Base-by-base conservation (phyloP, 768 basidiomycete genomes). In the Cyclocybe cylindracea region DNA sequence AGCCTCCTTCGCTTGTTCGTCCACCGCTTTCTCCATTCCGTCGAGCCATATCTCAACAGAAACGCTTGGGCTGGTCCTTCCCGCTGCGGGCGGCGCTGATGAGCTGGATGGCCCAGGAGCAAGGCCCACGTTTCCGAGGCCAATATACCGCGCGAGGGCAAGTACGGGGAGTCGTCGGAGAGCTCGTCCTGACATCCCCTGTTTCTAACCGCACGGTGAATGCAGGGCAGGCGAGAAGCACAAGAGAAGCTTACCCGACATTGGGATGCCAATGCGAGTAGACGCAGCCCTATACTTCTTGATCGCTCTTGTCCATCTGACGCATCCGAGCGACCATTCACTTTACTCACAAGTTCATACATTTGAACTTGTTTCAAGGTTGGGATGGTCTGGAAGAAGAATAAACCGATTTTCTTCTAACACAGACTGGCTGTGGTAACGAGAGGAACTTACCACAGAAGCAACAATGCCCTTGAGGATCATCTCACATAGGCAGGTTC, bases 101-200 rank as follows among this genome's bases (percentile, higher is more conserved):
- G 48, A n/a, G 16, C 54, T 53, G 16, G 48, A 11, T 7, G 54
- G 9, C 18, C 14, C 44, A n/a, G 48, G 36, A 16, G 35, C 42
- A 36, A 53, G 29, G 39, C 44, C 37, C 19, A 73, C 41, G 55
- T 66, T 69, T n/a, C 82, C 79, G 11, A 77, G 69, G 29, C 86
- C 81, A 44, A 98, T 85, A 64, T 93, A 87, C 7, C 83, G 79
- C 4, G 96, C 92, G 41, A 97, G 84, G 1, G 95, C 92, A 14
- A 98, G 82, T 41, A 98, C 93, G 3, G 97, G 97, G n/a, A 99
- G 77, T 6, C 94, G 85, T 10, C 97, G 84, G 10, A 99, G 78
- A 1, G 91, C 87, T 34, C 97, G 86, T 10, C 97, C 97, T 11
- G 95, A 97, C 78, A 98, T 84, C n/a, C 81, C 81, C 65, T 93